A percentile compares a stretch with the other conserved stretches of the same genome.
Evolutionary conservation across 148 eudicot genomes (phyloP).

Genomic region (Fagopyrum homotropicum): DNA sequence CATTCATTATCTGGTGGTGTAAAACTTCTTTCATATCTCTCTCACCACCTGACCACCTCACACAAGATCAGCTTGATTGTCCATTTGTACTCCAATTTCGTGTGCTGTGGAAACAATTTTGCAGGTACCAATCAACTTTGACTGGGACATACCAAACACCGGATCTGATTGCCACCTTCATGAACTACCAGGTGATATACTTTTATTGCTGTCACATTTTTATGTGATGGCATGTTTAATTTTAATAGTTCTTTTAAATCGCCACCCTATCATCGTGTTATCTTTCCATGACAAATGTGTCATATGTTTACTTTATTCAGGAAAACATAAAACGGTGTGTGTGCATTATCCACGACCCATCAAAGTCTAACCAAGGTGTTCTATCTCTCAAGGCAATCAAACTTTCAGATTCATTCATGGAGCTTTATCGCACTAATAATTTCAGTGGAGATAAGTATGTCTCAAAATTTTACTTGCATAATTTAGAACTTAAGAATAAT

Average conservation of each 20-base stretch:
- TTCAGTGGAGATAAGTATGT: slow-evolving; percentile 92
- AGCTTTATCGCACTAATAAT: slow-evolving; percentile 74
- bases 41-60: neutral
- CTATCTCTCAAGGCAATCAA: slow-evolving; percentile 65
- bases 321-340: slow-evolving; percentile 95
- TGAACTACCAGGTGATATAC: slow-evolving; percentile 83
- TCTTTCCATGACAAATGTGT: neutral
- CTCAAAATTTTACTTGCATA: slow-evolving; percentile 26
- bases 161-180: slow-evolving; percentile 93
- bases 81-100: neutral
- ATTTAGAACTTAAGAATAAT: neutral
- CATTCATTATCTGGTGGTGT: neutral
- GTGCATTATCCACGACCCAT: slow-evolving; percentile 95
- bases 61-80: neutral
- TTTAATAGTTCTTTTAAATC: neutral
- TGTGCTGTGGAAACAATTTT: slow-evolving; percentile 8
- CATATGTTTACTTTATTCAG: slow-evolving; percentile 35
- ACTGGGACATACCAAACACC: slow-evolving; percentile 82
- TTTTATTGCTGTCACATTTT: neutral
- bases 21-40: no score
- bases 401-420: slow-evolving; percentile 98
- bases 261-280: neutral
- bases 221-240: neutral
- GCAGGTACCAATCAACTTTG: slow-evolving; percentile 94
- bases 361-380: slow-evolving; percentile 92